Percentiles rank a stretch among this genome's conserved stretches.
Conservation (phyloP, 2,329 filamentous ascomycete species). For the Teratosphaeria viscida region DNA sequence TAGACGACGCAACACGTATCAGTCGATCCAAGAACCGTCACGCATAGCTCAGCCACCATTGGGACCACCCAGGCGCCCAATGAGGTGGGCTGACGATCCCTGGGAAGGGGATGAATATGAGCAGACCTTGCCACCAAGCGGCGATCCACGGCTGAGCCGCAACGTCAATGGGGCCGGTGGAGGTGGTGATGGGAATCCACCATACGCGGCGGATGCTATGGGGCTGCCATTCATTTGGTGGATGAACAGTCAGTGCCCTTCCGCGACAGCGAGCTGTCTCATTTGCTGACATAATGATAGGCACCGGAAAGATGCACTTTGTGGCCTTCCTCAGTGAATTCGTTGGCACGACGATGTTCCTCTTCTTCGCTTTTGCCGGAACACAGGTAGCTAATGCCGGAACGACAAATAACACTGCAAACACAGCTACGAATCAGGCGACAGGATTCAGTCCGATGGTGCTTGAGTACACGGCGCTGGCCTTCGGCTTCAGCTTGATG, state of each 20-base stretch:
- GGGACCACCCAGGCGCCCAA: slow-evolving; percentile 5
- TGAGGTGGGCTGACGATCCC: not conserved
- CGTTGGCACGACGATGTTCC: slow-evolving; percentile 26
- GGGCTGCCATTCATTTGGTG: slow-evolving; percentile 21
- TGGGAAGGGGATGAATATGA: slow-evolving; percentile 14
- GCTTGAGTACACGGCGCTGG: slow-evolving; percentile 19
- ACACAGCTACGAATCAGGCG: slow-evolving; percentile 17
- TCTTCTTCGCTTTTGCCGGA: slow-evolving; percentile 25
- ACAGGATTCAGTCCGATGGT: slow-evolving; percentile 22
- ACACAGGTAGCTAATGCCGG: slow-evolving; percentile 13
- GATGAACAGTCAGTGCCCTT: slow-evolving; percentile 16
- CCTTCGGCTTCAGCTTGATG: slow-evolving; percentile 23
- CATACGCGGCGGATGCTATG: slow-evolving; percentile 19
- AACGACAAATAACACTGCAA: slow-evolving; percentile 8
- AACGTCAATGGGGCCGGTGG: not conserved
- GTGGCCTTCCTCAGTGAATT: slow-evolving; percentile 22
- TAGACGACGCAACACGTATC: slow-evolving; percentile 6
- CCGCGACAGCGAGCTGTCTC: too few species aligned
- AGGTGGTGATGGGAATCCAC: not conserved
- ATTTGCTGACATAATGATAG: not conserved
- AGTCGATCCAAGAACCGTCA: slow-evolving; percentile 9
- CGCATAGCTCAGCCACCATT: not conserved
- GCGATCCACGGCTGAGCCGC: not conserved
- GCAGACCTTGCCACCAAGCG: slow-evolving; percentile 2
- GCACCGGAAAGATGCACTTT: slow-evolving; percentile 9